Conservation (phyloP, 78 protist species). For the Cavenderia fasciculata region DNA sequence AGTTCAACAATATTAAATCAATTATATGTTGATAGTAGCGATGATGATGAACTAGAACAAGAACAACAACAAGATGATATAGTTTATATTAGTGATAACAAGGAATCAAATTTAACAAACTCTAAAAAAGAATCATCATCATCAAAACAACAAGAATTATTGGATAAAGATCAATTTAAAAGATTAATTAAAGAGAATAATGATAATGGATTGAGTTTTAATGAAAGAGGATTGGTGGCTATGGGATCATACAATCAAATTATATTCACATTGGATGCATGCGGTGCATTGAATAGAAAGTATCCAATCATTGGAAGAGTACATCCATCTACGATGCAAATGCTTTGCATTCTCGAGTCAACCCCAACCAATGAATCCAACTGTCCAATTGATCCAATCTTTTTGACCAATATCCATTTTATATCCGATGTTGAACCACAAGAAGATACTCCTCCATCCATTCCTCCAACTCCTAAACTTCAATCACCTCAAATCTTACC, state of each 20-base stretch:
- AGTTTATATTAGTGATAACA: background rate
- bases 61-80: background rate
- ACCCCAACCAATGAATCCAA: background rate
- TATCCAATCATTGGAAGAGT: slow-evolving; percentile 3
- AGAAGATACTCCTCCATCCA: background rate
- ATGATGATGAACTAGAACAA: background rate
- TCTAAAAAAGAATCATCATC: background rate
- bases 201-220: background rate
- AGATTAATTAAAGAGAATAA: background rate
- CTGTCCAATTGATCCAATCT: slow-evolving; percentile 6
- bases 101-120: background rate
- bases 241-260: slow-evolving; percentile 21
- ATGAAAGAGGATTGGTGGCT: background rate
- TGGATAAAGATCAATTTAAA: background rate
- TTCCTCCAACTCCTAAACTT: background rate
- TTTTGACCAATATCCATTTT: background rate
- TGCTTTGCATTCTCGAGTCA: background rate
- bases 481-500: background rate
- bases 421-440: background rate
- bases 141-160: background rate
- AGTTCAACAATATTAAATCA: background rate
- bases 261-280: slow-evolving; percentile 14
- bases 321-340: background rate
- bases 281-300: slow-evolving; percentile 18
- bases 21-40: background rate